Conservation (phyloP, 768 basidiomycete species). For the Tephrocybe sp. region DNA sequence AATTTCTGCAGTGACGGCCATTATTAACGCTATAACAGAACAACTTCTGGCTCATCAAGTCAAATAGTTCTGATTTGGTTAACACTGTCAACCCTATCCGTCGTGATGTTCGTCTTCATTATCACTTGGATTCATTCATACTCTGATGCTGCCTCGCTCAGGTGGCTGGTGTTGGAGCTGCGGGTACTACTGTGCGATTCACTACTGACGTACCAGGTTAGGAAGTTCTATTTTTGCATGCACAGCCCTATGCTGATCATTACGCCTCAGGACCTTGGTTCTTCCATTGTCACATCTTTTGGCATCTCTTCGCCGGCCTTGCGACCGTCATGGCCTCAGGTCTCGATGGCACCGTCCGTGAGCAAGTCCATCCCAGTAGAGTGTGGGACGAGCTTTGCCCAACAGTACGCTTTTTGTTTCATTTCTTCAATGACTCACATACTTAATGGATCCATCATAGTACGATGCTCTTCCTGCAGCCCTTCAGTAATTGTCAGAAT, state of each 20-base stretch:
- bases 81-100: conserved; percentile 47
- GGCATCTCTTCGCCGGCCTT: conserved; percentile 20
- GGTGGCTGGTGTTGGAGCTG: conserved; percentile 16
- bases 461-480: background rate
- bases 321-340: conserved; percentile 17
- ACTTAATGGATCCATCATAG: too few relatives aligned
- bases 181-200: conserved; percentile 42
- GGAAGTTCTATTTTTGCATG: background rate
- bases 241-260: background rate
- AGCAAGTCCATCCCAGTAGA: conserved; percentile 9
- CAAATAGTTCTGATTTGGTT: conserved; percentile 23
- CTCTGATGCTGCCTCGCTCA: background rate
- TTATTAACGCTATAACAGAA: conserved; percentile 20
- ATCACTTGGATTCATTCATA: too few relatives aligned
- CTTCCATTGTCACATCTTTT: conserved; percentile 28
- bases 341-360: conserved; percentile 7
- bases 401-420: background rate
- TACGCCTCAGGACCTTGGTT: conserved; percentile 21
- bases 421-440: too few relatives aligned
- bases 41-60: conserved; percentile 36
- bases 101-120: conserved; percentile 17
- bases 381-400: conserved; percentile 20
- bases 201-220: conserved; percentile 53
- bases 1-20: background rate
- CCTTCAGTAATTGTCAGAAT: background rate